These are phyloP conservation scores for Tilletia indica DNA, from an alignment of 1,284 basidiomycete genomes.

Conservation along the genomic window DNA sequence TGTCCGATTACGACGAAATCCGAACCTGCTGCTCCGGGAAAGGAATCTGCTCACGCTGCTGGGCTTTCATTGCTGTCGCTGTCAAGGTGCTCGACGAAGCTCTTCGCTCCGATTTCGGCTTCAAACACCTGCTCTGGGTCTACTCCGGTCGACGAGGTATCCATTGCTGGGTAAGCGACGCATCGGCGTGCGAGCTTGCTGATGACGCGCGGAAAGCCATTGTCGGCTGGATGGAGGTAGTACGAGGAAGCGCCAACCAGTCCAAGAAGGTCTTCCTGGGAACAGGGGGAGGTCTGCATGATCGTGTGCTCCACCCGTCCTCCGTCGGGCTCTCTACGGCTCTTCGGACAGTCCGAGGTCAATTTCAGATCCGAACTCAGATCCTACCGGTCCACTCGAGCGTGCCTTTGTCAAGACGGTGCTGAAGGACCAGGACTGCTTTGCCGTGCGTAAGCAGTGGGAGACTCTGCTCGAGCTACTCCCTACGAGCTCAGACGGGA, in stretches of 20 bases:
- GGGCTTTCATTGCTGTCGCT: constrained; percentile 90
- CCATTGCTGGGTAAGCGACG: constrained; percentile 95
- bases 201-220: constrained; percentile 87
- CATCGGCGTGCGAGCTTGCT: constrained; percentile 78
- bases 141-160: constrained; percentile 98
- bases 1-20: constrained; percentile 97
- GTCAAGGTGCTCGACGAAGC: constrained; percentile 80
- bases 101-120: constrained; percentile 79
- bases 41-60: constrained; percentile 87
- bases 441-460: constrained; percentile 70
- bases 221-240: constrained; percentile 81
- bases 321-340: constrained; percentile 48
- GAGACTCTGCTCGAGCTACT: constrained; percentile 73
- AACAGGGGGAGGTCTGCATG: constrained; percentile 66
- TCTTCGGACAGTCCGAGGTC: constrained; percentile 50
- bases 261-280: constrained; percentile 74
- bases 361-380: not conserved
- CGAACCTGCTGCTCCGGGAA: constrained; percentile 92
- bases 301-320: constrained; percentile 56
- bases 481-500: constrained; percentile 68
- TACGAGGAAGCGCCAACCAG: constrained; percentile 75
- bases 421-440: constrained; percentile 82
- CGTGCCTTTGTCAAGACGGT: constrained; percentile 69
- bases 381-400: constrained; percentile 59
- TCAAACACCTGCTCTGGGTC: constrained; percentile 81